Conservation (phyloP, 2,329 filamentous ascomycete species). For the Paramyrothecium sp. region DNA sequence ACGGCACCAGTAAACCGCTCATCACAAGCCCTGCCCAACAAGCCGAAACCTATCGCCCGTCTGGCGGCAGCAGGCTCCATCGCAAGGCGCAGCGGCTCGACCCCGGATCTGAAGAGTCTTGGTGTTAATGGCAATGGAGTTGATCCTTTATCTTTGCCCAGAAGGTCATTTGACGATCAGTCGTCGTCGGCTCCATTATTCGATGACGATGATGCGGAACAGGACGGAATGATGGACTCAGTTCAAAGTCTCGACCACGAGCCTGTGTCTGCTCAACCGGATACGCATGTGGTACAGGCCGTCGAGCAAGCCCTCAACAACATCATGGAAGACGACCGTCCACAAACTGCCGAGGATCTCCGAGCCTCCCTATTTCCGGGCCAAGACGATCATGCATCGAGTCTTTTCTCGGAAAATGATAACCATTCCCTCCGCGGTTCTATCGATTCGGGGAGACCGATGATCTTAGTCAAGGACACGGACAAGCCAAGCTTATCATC, state of each 20-base stretch:
- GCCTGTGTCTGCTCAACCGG: slow-evolving; percentile 52
- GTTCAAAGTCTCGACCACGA: slow-evolving; percentile 78
- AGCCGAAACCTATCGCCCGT: slow-evolving; percentile 39
- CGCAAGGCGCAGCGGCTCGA: slow-evolving; percentile 43
- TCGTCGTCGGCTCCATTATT: slow-evolving; percentile 54
- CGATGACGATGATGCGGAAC: slow-evolving; percentile 78
- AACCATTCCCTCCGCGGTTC: slow-evolving; percentile 62
- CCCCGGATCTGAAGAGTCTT: slow-evolving; percentile 43
- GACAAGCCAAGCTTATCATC: slow-evolving; percentile 87
- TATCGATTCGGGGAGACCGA: slow-evolving; percentile 47
- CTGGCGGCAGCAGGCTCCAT: slow-evolving; percentile 33
- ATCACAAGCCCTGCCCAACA: slow-evolving; percentile 34
- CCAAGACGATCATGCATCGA: slow-evolving; percentile 38
- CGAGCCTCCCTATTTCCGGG: slow-evolving; percentile 62
- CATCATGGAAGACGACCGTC: slow-evolving; percentile 79
- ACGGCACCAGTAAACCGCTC: slow-evolving; percentile 18
- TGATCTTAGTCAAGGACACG: slow-evolving; percentile 38
- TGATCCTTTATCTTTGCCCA: slow-evolving; percentile 41
- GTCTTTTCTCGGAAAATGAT: slow-evolving; percentile 52
- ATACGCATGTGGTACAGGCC: slow-evolving; percentile 81
- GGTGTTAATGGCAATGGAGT: slow-evolving; percentile 33
- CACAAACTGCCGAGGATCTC: slow-evolving; percentile 62
- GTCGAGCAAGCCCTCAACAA: slow-evolving; percentile 91
- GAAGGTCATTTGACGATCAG: slow-evolving; percentile 70
- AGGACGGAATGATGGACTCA: slow-evolving; percentile 68